These are phyloP conservation scores for Boechera retrofracta DNA, from an alignment of 345 rosid genomes.

Conservation along the genomic window DNA sequence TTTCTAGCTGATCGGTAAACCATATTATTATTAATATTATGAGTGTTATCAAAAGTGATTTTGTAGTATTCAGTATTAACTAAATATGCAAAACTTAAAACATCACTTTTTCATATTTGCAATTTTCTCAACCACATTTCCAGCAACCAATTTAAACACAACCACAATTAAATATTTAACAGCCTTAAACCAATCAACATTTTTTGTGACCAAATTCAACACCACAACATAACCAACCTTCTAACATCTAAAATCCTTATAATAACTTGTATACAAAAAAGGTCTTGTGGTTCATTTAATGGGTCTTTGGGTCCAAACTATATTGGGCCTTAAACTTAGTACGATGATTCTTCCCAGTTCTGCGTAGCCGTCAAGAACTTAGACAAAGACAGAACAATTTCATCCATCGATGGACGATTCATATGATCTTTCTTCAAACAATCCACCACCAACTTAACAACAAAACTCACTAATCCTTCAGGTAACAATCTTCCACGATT, in stretches of 20 bases:
- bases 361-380: constrained; percentile 53
- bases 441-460: constrained; percentile 53
- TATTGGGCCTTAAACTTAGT: constrained; percentile 14
- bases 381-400: constrained; percentile 56
- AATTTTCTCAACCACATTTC: neutral
- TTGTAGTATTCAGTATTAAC: neutral
- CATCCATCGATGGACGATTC: constrained; percentile 74
- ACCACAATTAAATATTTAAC: neutral
- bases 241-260: neutral
- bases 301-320: neutral
- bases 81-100: neutral
- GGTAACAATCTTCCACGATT: constrained; percentile 55
- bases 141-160: neutral
- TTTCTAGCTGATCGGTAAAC: neutral
- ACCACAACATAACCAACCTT: neutral
- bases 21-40: neutral
- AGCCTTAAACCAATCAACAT: neutral
- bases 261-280: too few relatives aligned
- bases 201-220: constrained; percentile 13
- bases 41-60: neutral
- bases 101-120: neutral
- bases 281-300: neutral
- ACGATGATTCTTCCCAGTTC: constrained; percentile 52
- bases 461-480: constrained; percentile 47
- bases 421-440: constrained; percentile 66